Base-by-base conservation (phyloP, 2,329 filamentous ascomycete genomes). In the Colletotrichum liriopes region DNA sequence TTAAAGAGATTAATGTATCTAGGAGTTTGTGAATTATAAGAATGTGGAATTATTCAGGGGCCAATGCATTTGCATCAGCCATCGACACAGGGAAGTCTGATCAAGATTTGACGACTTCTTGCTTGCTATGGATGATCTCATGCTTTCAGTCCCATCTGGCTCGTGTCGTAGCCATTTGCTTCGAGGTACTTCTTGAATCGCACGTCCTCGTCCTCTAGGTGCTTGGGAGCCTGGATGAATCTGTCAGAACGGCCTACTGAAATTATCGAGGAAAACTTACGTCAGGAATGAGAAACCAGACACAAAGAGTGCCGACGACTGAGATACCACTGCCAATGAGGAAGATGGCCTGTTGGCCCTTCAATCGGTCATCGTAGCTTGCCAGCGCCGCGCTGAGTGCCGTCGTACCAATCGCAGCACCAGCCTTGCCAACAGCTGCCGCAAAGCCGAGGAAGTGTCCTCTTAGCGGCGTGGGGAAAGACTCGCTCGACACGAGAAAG, bases 361-460 rank as follows among this genome's bases (percentile, higher is more conserved):
- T 77, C 23, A 77, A 32, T 0, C 71, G 54, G 29, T 78, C 73
- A 2, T 72, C 61, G 18, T 77, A 77, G 0, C 64, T 67, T 3
- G 64, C 64, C 39, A 71, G 64, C 9, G 68, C 68, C n/a, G 49
- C 68, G 18, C 68, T 63, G n/a, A 71, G n/a, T 2, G 64, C 68
- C 41, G 77, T 77, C 0, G 85, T 88, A 0, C 86, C 87, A 9
- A 89, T 78, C 0, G 86, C 87, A 0, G 86, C 87, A 0, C 86
- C 86, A 0, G 85, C 83, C 74, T 88, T 88, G 0, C 86, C 86
- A 14, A 88, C 76, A 0, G 86, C 87, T 0, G 86, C 86, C 1
- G 85, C 85, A 11, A 88, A 77, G 0, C 86, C 86, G 43, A 87
- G 86, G 65, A 86, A 86, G 16, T 84, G 86, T 0, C 87, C 87